Evolutionary conservation across 2,329 filamentous ascomycete genomes (phyloP).

Genomic region (Canariomyces notabilis): DNA sequence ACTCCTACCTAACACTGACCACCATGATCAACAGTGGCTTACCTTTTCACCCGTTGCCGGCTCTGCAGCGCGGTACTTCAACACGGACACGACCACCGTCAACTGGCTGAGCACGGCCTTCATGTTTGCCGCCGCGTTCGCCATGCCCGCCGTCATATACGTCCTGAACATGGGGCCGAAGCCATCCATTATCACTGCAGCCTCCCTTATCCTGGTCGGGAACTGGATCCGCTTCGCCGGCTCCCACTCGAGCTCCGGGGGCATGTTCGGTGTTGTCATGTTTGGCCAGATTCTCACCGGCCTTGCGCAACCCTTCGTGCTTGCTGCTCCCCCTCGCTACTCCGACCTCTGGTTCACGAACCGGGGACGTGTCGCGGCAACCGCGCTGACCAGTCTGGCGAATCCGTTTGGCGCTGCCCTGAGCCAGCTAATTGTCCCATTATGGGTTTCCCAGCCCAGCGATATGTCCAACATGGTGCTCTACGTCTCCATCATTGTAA

Average conservation of each 20-base stretch:
- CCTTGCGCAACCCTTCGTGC: slow-evolving; percentile 84
- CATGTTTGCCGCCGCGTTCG: slow-evolving; percentile 73
- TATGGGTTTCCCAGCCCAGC: slow-evolving; percentile 58
- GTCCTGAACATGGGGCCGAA: slow-evolving; percentile 77
- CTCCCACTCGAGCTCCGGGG: slow-evolving; percentile 46
- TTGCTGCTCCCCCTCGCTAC: slow-evolving; percentile 83
- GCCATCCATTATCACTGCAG: slow-evolving; percentile 67
- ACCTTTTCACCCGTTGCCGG: slow-evolving; percentile 81
- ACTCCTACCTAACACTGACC: slow-evolving; percentile 1
- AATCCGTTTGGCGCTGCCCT: slow-evolving; percentile 88
- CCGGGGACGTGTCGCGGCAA: slow-evolving; percentile 76
- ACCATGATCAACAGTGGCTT: slow-evolving; percentile 62
- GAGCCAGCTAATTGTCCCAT: slow-evolving; percentile 79
- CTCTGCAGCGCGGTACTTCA: slow-evolving; percentile 69
- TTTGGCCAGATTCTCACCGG: slow-evolving; percentile 88
- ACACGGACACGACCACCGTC: slow-evolving; percentile 67
- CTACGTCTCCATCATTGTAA: slow-evolving; percentile 75
- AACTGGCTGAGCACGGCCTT: slow-evolving; percentile 93
- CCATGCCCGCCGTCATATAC: slow-evolving; percentile 69
- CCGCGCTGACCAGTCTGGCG: slow-evolving; percentile 75
- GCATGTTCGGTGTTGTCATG: slow-evolving; percentile 73
- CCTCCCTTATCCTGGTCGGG: slow-evolving; percentile 68
- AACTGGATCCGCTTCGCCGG: slow-evolving; percentile 91
- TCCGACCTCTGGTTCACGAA: slow-evolving; percentile 94
- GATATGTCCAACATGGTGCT: slow-evolving; percentile 79